A percentile compares a stretch with the other conserved stretches of the same genome.
Conservation (phyloP, 768 basidiomycete genomes). For the Stropharia rugosoannulata region DNA sequence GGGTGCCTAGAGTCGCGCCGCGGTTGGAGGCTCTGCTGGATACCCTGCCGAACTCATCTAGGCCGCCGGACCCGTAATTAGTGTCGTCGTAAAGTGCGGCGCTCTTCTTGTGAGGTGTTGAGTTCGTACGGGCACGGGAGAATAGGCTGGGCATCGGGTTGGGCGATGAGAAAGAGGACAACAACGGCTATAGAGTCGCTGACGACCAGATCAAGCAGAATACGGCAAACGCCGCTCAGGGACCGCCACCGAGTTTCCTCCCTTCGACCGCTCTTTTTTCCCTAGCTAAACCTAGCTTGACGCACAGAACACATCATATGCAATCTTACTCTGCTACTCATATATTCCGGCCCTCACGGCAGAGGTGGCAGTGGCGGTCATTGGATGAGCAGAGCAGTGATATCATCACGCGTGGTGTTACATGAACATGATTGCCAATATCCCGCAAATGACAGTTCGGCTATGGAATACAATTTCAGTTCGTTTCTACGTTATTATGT, state of each 20-base stretch:
- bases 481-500: no score
- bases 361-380: not conserved
- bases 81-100: constrained; percentile 23
- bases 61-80: constrained; percentile 21
- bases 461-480: not conserved
- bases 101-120: constrained; percentile 48
- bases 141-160: constrained; percentile 71
- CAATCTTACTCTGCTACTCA: not conserved
- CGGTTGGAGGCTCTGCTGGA: constrained; percentile 43
- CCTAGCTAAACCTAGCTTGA: not conserved
- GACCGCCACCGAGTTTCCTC: not conserved
- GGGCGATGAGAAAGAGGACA: constrained; percentile 31
- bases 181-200: constrained; percentile 19
- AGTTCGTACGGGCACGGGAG: constrained; percentile 65
- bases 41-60: constrained; percentile 70
- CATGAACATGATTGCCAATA: not conserved
- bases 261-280: no score
- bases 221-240: constrained; percentile 19
- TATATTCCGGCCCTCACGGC: constrained; percentile 2
- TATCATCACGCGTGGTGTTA: not conserved
- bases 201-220: constrained; percentile 22
- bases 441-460: not conserved
- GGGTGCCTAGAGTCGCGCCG: constrained; percentile 26
- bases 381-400: not conserved
- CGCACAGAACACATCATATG: not conserved